Base-by-base conservation (phyloP, 148 eudicot species). In the Cornus florida region DNA sequence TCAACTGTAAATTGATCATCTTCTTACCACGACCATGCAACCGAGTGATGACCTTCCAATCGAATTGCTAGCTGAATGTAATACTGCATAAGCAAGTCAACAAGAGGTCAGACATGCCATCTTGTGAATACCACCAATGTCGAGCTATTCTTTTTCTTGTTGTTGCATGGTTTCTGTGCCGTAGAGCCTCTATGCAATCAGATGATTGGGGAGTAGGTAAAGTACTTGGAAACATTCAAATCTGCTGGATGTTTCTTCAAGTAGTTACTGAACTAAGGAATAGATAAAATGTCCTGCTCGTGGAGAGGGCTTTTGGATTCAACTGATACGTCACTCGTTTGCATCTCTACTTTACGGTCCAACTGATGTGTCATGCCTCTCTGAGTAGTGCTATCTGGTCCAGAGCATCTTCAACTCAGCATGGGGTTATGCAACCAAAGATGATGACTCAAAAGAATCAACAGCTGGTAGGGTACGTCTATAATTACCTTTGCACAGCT, bases 1-100 rank as follows among this genome's bases (percentile, higher is more conserved):
- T 88, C 92, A n/a, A 77, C 88, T 48, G 92, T 86, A 72, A 85
- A 83, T 46, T 89, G 78, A 71, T 82, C 96, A 66, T 83, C 97
- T 76, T 67, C 87, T 35, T 79, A 86, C 60, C 60, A 76, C 33
- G 85, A 84, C 53, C 60, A 73, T 39, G 73, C 75, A 23, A 60
- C 76, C 22, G 72, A 87, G 76, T 85, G 79, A 88, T 80, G 73
- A 78, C 68, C 57, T 76, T 71, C 24, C 67, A 70, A 78, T 64
- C 78, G 48, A 72, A 71, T 77, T 69, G 80, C 71, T 77, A 79
- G 83, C 65, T 77, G 71, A 75, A 83, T 79, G 76, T 48, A 71
- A 75, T 76, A 39, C 33, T n/a, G 69, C 73, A 76, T 43, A 73
- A 64, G 60, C 59, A 82, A 77, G 74, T 39, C 6, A 24, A 28